phyloP scores from a whole-genome alignment of 805 yeast genomes.

The Wickerhamiella galacta region DNA sequence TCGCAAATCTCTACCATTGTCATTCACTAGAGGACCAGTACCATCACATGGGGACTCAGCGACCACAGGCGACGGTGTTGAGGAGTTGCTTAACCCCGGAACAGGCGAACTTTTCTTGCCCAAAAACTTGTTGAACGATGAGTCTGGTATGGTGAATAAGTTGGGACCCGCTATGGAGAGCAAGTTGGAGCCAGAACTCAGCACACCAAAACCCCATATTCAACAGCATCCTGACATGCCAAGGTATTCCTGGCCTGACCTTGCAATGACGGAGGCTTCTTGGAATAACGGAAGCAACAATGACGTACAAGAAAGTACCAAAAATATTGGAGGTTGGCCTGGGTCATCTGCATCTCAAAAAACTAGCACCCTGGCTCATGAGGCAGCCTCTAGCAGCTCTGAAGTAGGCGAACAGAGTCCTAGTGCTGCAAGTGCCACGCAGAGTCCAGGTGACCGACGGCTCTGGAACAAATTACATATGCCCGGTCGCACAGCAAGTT shows the following conservation, averaged over 20 bases:
- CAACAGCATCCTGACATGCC: background rate
- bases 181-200: background rate
- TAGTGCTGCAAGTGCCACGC: background rate
- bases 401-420: background rate
- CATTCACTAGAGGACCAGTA: background rate
- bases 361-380: background rate
- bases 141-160: background rate
- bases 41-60: no score
- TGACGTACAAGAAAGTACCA: no score
- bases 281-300: background rate
- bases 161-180: background rate
- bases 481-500: constrained; percentile 1
- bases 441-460: background rate
- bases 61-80: no score
- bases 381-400: background rate
- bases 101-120: background rate
- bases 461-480: background rate
- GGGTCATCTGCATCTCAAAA: background rate
- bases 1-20: background rate
- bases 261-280: background rate
- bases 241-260: background rate
- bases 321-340: background rate
- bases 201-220: background rate
- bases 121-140: constrained; percentile 3
- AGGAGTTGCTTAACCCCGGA: background rate